These are phyloP conservation scores for Hypoxylon sp. DNA, from an alignment of 2,329 filamentous ascomycete genomes.

Conservation along the genomic window DNA sequence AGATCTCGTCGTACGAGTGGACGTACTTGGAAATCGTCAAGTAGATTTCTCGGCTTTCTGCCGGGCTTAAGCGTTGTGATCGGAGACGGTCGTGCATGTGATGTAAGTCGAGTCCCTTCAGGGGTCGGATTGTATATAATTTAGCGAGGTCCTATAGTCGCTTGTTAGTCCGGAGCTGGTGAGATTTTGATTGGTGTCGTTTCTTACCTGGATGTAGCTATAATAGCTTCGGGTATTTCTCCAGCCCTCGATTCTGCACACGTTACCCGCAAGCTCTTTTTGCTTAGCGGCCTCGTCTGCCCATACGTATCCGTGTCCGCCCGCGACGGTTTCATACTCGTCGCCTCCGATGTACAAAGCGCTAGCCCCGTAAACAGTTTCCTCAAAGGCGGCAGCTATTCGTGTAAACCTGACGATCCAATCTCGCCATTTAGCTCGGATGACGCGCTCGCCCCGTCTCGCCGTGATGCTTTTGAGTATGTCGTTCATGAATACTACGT, in stretches of 20 bases:
- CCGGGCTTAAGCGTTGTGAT: slow-evolving; percentile 81
- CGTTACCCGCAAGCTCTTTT: slow-evolving; percentile 90
- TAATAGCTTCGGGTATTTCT: slow-evolving; percentile 95
- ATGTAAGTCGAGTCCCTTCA: slow-evolving; percentile 87
- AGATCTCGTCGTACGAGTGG: slow-evolving; percentile 86
- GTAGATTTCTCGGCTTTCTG: slow-evolving; percentile 87
- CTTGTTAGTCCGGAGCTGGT: slow-evolving; percentile 57
- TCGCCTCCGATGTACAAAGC: slow-evolving; percentile 88
- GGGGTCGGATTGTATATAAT: slow-evolving; percentile 74
- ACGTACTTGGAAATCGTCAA: slow-evolving; percentile 82
- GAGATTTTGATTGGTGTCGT: slow-evolving; percentile 10
- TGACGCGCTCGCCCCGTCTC: slow-evolving; percentile 88
- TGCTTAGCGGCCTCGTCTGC: slow-evolving; percentile 83
- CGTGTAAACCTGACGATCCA: slow-evolving; percentile 97
- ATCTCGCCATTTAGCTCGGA: slow-evolving; percentile 92
- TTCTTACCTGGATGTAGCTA: slow-evolving; percentile 87
- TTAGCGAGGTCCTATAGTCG: slow-evolving; percentile 72
- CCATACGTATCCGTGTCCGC: slow-evolving; percentile 97
- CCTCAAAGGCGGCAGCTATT: slow-evolving; percentile 93
- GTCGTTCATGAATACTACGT: slow-evolving; percentile 89
- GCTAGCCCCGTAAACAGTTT: slow-evolving; percentile 93
- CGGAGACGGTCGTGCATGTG: slow-evolving; percentile 94
- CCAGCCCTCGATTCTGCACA: slow-evolving; percentile 96
- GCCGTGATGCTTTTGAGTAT: slow-evolving; percentile 87
- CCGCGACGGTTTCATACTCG: slow-evolving; percentile 72